Evolutionary conservation across 805 yeast genomes (phyloP), one percentile per base, ranked within the genome.

Genomic region (Candida nonsorbophila): DNA sequence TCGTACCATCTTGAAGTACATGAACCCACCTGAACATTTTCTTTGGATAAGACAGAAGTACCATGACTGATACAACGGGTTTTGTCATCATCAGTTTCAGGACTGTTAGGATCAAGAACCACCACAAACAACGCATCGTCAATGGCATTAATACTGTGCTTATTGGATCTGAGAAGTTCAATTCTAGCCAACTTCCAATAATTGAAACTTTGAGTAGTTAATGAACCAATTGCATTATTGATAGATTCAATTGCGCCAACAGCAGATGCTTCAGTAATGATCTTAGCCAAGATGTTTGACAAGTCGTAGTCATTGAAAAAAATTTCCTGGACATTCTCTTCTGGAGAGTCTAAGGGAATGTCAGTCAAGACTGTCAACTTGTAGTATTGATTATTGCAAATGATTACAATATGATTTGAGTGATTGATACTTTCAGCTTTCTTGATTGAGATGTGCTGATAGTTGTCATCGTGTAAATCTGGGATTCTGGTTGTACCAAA

Each of bases 401-500:
- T 51, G 7, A 74, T 46, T 3, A 74, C 52, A n/a, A 74, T 64
- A 46, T 73, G 78, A 21, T 70, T 53, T 7, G 74, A 60, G 23
- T 67, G 61, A 14, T 51, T 43, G 13, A 46, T 38, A 25, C 57
- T 42, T 4, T 30, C 23, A 29, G 50, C 48, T 27, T 52, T 55
- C 38, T 59, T 56, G 32, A 70, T 53, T 4, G 66, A 47, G 12
- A 72, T 59, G 17, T 30, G 34, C 14, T 34, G 38, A 20, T 28
- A 30, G 22, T 66, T 67, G 21, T 44, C 48, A 27, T 34, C 35
- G 13, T 39, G 34, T 11, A 30, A 21, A 18, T 47, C 54, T 0
- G 72, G 72, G 6, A 60, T 53, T 34, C 88, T 65, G 0, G 87
- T 72, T 5, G 86, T 69, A 7, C 86, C 87, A 51, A 83, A 83